A percentile compares a stretch with the other conserved stretches of the same genome.
Evolutionary conservation across 371 early-diverging fungal species (phyloP).

Genomic region (Dinochytrium kinnereticum): DNA sequence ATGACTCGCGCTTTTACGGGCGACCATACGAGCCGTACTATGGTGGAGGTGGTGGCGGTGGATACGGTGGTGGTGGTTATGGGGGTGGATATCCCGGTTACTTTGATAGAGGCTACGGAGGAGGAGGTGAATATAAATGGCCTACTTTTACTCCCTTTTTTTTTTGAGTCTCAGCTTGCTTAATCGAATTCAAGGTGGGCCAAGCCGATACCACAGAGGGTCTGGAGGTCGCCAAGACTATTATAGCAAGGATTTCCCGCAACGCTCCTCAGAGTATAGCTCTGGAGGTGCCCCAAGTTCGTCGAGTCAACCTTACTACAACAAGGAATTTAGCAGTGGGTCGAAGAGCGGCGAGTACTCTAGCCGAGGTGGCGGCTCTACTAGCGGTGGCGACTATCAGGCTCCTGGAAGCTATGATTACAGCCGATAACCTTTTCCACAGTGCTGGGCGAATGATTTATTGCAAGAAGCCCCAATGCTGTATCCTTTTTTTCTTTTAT

Average conservation of each 20-base stretch:
- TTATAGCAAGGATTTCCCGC: constrained; percentile 22
- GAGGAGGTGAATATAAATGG: constrained; percentile 8
- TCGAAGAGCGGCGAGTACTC: constrained; percentile 18
- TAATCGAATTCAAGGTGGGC: background rate
- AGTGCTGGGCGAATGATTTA: too few species aligned
- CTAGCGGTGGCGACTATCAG: constrained; percentile 11
- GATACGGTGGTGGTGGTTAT: constrained; percentile 35
- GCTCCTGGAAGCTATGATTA: background rate
- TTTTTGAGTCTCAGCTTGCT: background rate
- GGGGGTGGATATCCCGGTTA: constrained; percentile 31
- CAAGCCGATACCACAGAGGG: constrained; percentile 12
- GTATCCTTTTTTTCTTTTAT: too few species aligned
- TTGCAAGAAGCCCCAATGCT: too few species aligned
- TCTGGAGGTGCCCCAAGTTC: too few species aligned
- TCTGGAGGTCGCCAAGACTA: constrained; percentile 20
- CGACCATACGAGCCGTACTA: constrained; percentile 24
- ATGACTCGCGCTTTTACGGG: constrained; percentile 15
- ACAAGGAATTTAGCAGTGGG: constrained; percentile 14
- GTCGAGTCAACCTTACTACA: constrained; percentile 21
- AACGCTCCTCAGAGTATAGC: background rate
- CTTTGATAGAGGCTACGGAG: constrained; percentile 36
- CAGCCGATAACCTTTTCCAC: too few species aligned
- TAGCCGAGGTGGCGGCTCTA: constrained; percentile 20
- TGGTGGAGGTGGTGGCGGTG: constrained; percentile 29
- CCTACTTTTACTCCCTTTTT: background rate